These are phyloP conservation scores for Diaporthe batatas DNA, from an alignment of 2,329 filamentous ascomycete species.

Conservation along the genomic window DNA sequence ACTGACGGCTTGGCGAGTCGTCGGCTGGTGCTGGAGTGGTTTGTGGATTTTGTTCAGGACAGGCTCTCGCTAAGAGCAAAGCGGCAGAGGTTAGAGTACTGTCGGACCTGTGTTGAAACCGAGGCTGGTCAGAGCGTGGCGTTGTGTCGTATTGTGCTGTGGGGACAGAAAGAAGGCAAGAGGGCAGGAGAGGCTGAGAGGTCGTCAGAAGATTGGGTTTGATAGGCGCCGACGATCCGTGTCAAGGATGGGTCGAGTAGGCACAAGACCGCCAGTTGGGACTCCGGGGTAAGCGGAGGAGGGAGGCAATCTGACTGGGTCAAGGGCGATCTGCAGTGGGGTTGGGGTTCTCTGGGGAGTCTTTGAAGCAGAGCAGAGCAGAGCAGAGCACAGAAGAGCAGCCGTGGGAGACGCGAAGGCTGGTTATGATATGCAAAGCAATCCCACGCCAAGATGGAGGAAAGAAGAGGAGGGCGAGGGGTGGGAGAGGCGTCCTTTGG, in stretches of 20 bases:
- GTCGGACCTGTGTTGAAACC: slow-evolving; percentile 15
- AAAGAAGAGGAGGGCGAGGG: background rate
- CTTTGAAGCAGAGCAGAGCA: slow-evolving; percentile 2
- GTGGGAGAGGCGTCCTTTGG: background rate
- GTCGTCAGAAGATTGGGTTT: slow-evolving; percentile 20
- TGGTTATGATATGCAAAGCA: slow-evolving; percentile 7
- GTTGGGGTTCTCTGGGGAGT: background rate
- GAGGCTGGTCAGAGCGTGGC: slow-evolving; percentile 5
- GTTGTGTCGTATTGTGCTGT: slow-evolving; percentile 28
- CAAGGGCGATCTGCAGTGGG: slow-evolving; percentile 25
- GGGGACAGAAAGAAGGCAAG: background rate
- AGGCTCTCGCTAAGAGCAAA: slow-evolving; percentile 28
- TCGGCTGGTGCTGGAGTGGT: background rate
- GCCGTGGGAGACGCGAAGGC: background rate
- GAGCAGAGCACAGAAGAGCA: slow-evolving; percentile 2
- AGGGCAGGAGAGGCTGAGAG: background rate
- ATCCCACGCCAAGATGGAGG: background rate
- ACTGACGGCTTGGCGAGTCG: background rate
- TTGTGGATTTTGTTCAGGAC: background rate
- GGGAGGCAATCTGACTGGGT: slow-evolving; percentile 15
- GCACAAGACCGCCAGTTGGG: slow-evolving; percentile 27
- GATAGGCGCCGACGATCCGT: slow-evolving; percentile 32
- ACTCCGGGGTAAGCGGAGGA: slow-evolving; percentile 11
- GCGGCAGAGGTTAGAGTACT: slow-evolving; percentile 4
- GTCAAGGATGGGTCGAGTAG: slow-evolving; percentile 35